phyloP scores from a whole-genome alignment of 345 rosid genomes.

The Citrus hindsii region DNA sequence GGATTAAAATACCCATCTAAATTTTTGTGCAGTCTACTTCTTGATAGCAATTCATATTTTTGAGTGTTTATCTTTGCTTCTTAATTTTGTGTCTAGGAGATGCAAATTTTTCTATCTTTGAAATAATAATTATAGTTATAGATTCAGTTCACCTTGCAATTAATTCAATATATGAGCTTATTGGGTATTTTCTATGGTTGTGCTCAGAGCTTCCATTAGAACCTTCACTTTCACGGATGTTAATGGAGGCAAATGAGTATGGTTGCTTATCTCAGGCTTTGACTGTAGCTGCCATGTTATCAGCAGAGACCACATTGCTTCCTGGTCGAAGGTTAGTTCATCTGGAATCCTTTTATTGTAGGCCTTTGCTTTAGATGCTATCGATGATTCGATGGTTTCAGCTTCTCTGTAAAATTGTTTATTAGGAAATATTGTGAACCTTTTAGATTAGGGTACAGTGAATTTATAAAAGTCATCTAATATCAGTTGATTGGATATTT shows the following conservation, averaged over 20 bases:
- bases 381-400: not conserved
- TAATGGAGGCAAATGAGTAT: slow-evolving; percentile 79
- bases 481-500: not conserved
- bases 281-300: slow-evolving; percentile 93
- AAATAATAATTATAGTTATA: not conserved
- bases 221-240: slow-evolving; percentile 92
- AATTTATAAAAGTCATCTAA: not conserved
- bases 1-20: not conserved
- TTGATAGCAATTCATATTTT: not conserved
- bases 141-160: not conserved
- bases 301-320: slow-evolving; percentile 87
- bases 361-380: not conserved
- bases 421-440: not conserved
- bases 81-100: not conserved
- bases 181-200: slow-evolving; percentile 19
- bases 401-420: not conserved
- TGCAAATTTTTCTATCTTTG: no score
- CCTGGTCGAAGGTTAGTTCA: slow-evolving; percentile 62
- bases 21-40: not conserved
- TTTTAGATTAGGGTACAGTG: not conserved
- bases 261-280: slow-evolving; percentile 90
- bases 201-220: slow-evolving; percentile 89
- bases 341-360: not conserved
- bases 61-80: not conserved
- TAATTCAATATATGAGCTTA: slow-evolving; percentile 7